phyloP scores from a whole-genome alignment of 148 eudicot genomes.

The Rhododendron williamsianum region DNA sequence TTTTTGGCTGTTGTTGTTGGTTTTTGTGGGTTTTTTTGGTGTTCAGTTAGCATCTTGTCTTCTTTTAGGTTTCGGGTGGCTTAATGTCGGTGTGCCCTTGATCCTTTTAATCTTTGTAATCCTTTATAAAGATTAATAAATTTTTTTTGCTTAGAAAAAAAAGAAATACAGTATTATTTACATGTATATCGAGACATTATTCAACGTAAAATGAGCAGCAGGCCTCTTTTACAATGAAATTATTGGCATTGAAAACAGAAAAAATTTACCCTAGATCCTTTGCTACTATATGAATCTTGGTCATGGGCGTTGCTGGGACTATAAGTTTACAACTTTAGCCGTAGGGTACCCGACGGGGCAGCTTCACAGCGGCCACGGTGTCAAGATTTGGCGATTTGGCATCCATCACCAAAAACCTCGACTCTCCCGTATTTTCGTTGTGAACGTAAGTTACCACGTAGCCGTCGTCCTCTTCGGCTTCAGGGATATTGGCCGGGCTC shows the following conservation, averaged over 20 bases:
- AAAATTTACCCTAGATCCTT: not conserved
- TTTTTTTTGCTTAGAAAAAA: too few species aligned
- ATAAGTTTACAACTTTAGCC: conserved; percentile 34
- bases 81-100: too few species aligned
- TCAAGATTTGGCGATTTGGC: conserved; percentile 58
- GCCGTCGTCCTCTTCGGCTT: conserved; percentile 68
- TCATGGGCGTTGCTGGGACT: not conserved
- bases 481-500: conserved; percentile 35
- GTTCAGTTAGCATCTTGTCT: too few species aligned
- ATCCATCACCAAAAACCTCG: conserved; percentile 63
- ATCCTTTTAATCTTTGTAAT: too few species aligned
- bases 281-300: not conserved
- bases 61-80: too few species aligned
- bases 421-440: conserved; percentile 40
- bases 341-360: conserved; percentile 64
- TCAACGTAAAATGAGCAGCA: not conserved
- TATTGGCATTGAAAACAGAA: not conserved
- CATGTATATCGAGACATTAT: not conserved
- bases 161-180: not conserved
- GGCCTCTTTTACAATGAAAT: not conserved
- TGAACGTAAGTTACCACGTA: conserved; percentile 48
- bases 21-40: too few species aligned
- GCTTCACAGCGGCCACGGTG: conserved; percentile 40
- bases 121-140: too few species aligned
- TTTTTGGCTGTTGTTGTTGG: too few species aligned